These are phyloP conservation scores for Mortierella sp. DNA, from an alignment of 371 early-diverging fungal species.

Conservation along the genomic window DNA sequence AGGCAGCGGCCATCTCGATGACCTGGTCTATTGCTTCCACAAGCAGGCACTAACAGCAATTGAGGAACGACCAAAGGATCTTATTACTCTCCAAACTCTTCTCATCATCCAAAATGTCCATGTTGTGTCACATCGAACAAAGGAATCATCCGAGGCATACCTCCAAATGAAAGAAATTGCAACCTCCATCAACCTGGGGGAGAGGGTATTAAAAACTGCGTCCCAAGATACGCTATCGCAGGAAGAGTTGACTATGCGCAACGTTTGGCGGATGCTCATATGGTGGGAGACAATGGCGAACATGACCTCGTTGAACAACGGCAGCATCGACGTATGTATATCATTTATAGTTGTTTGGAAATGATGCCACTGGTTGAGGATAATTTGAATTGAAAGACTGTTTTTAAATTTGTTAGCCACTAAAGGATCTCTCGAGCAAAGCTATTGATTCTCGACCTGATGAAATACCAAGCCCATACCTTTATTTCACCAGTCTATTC, in stretches of 20 bases:
- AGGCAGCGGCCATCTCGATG: conserved; percentile 14
- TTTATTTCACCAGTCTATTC: conserved; percentile 28
- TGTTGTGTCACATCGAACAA: conserved; percentile 10
- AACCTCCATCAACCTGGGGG: conserved; percentile 22
- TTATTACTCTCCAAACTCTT: conserved; percentile 29
- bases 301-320: conserved; percentile 6
- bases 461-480: conserved; percentile 19
- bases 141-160: conserved; percentile 1
- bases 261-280: conserved; percentile 33
- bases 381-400: not conserved
- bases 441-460: conserved; percentile 23
- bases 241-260: conserved; percentile 31
- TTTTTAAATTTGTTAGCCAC: conserved; percentile 11
- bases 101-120: conserved; percentile 33
- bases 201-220: conserved; percentile 16
- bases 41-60: conserved; percentile 8
- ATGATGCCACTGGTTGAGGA: not conserved
- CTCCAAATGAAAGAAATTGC: conserved; percentile 16
- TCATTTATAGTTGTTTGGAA: not conserved
- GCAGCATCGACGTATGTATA: conserved; percentile 18
- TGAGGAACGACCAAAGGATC: conserved; percentile 17
- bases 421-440: conserved; percentile 24
- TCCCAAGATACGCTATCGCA: conserved; percentile 17
- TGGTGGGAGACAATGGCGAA: conserved; percentile 25
- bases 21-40: conserved; percentile 19